Evolutionary conservation across 2,329 filamentous ascomycete species (phyloP).

Genomic region (Colletotrichum siamense): DNA sequence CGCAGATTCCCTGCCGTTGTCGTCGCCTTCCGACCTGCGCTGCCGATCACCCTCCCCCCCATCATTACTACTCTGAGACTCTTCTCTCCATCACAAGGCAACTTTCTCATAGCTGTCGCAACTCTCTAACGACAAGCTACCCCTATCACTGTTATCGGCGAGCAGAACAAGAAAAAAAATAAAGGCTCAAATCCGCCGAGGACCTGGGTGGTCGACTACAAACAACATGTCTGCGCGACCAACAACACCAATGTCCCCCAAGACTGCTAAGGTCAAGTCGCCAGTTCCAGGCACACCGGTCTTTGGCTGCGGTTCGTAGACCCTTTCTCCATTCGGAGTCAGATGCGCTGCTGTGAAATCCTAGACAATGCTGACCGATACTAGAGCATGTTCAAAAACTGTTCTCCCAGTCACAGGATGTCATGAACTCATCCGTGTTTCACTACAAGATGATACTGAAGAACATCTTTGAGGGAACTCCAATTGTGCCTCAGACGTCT

Average conservation of each 20-base stretch:
- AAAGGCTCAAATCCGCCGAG: not conserved
- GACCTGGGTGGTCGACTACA: not conserved
- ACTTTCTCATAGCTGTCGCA: not conserved
- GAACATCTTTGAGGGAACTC: constrained; percentile 71
- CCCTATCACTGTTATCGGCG: not conserved
- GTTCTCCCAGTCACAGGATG: constrained; percentile 64
- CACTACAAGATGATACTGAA: constrained; percentile 77
- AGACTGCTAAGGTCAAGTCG: constrained; percentile 65
- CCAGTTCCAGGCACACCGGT: constrained; percentile 63
- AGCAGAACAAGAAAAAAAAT: not conserved
- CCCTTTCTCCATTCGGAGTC: not conserved
- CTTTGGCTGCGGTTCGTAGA: constrained; percentile 67
- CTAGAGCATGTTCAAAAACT: constrained; percentile 76
- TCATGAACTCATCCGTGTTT: constrained; percentile 71
- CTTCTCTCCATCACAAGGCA: not conserved
- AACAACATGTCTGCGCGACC: constrained; percentile 50
- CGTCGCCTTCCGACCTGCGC: not conserved
- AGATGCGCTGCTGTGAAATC: not conserved
- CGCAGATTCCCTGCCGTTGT: not conserved
- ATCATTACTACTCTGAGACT: not conserved
- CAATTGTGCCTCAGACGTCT: constrained; percentile 69
- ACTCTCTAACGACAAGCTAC: not conserved
- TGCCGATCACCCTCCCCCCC: not conserved
- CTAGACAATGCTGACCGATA: not conserved
- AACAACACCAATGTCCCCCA: constrained; percentile 58